Base-by-base conservation (phyloP, 371 early-diverging fungal genomes). In the Circinella umbellata region DNA sequence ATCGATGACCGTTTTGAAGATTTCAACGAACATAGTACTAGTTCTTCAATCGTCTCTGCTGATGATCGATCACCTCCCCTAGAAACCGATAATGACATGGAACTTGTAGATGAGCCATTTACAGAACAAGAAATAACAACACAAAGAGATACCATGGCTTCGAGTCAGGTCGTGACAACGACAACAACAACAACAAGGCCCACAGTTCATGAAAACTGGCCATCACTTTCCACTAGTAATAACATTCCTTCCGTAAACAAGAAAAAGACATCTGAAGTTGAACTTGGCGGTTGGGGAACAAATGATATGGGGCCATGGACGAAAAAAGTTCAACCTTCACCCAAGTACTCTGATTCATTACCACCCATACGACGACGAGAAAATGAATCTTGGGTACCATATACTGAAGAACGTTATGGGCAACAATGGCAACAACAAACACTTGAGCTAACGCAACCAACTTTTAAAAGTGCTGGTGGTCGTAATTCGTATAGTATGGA, bases 221-320 rank as follows among this genome's bases (percentile, higher is more conserved):
- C 68, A n/a, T 60, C 68, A 1, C 37, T 67, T 10, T 9, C 48
- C 5, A 47, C 42, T 6, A 11, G 20, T 14, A 47, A 39, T 17
- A 66, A 27, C 42, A 14, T 15, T 27, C 27, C 27, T 27, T 2
- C 27, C 11, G 1, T 14, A 38, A 48, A 47, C n/a, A 18, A 53
- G 20, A 60, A 48, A 17, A 59, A 47, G n/a, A 17, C 49, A 13
- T 4, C 37, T 3, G 35, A 67, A 0, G 64, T 63, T 5, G 72
- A 69, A 1, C 49, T 80, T 4, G 81, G 81, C 10, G 79, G 79
- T 0, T 79, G 77, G 81, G 76, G 78, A 17, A 47, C 61, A 13
- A 36, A 54, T 9, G 15, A 27, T 27, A 27, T 27, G 27, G 27
- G 27, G 27, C 27, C 42, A 1, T 76, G 74, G 73, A 11, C 54